Evolutionary conservation across 2,329 filamentous ascomycete genomes (phyloP).

Genomic region (Teratosphaeria viscida): DNA sequence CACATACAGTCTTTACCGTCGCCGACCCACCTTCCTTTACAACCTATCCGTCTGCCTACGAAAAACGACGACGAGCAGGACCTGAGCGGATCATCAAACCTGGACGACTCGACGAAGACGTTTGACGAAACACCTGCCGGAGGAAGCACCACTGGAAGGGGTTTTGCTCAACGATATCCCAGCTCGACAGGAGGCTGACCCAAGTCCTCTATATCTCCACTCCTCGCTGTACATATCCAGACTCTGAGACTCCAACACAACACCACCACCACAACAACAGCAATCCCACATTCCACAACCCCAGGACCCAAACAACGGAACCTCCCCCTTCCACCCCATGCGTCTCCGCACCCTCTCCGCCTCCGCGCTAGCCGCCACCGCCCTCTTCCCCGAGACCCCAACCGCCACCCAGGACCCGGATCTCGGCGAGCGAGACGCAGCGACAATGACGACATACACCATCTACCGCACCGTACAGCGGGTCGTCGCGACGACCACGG

Average conservation of each 20-base stretch:
- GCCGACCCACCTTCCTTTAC: too few relatives aligned
- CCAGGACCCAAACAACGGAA: neutral
- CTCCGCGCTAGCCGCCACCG: constrained; percentile 2
- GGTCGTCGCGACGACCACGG: constrained; percentile 8
- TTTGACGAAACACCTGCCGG: too few relatives aligned
- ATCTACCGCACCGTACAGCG: constrained; percentile 10
- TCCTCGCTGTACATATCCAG: too few relatives aligned
- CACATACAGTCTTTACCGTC: neutral
- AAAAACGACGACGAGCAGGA: neutral
- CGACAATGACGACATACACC: constrained; percentile 6
- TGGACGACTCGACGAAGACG: neutral
- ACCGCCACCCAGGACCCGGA: neutral
- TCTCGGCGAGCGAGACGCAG: neutral
- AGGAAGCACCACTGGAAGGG: too few relatives aligned
- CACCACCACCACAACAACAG: too few relatives aligned
- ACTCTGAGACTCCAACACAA: too few relatives aligned
- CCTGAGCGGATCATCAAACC: neutral
- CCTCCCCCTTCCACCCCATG: neutral
- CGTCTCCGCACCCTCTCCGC: constrained; percentile 5
- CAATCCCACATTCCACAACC: neutral
- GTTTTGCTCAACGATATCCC: neutral
- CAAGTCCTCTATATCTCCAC: too few relatives aligned
- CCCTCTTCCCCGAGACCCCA: neutral
- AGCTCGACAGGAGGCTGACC: too few relatives aligned
- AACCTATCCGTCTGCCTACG: too few relatives aligned